Evolutionary conservation across 2,329 filamentous ascomycete species (phyloP).

Genomic region (Chrysosphaeria jannelii): DNA sequence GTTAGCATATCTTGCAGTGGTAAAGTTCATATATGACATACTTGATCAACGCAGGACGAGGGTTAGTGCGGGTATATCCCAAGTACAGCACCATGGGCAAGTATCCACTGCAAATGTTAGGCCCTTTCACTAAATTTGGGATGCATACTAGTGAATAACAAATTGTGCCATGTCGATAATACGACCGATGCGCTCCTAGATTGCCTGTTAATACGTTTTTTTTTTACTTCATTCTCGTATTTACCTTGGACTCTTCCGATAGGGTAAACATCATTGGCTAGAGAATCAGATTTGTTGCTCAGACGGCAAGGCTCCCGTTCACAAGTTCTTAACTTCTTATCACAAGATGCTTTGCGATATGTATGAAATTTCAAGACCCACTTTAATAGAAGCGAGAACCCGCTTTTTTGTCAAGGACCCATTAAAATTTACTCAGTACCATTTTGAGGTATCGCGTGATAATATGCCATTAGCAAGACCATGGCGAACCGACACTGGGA

Average conservation of each 20-base stretch:
- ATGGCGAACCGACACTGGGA: slow-evolving; percentile 25
- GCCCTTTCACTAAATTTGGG: neutral
- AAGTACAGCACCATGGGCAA: slow-evolving; percentile 91
- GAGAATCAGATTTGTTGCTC: too few species aligned
- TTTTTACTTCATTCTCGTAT: slow-evolving; percentile 2
- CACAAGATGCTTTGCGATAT: too few species aligned
- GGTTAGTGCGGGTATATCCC: slow-evolving; percentile 84
- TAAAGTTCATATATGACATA: slow-evolving; percentile 8
- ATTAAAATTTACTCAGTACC: too few species aligned
- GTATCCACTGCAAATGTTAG: slow-evolving; percentile 42
- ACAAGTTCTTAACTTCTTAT: too few species aligned
- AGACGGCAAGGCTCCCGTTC: too few species aligned
- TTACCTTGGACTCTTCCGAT: slow-evolving; percentile 91
- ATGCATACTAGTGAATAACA: slow-evolving; percentile 65
- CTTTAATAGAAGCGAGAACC: too few species aligned
- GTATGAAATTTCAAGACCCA: too few species aligned
- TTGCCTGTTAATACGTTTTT: neutral
- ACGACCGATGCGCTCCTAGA: slow-evolving; percentile 85
- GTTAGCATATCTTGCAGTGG: neutral
- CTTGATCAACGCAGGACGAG: slow-evolving; percentile 42
- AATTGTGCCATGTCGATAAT: slow-evolving; percentile 85
- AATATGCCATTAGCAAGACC: too few species aligned
- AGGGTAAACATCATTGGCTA: slow-evolving; percentile 30
- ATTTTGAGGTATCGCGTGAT: too few species aligned
- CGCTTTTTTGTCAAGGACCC: too few species aligned